phyloP scores from a whole-genome alignment of 2,329 filamentous ascomycete genomes.

The Nigrospora oryzae region DNA sequence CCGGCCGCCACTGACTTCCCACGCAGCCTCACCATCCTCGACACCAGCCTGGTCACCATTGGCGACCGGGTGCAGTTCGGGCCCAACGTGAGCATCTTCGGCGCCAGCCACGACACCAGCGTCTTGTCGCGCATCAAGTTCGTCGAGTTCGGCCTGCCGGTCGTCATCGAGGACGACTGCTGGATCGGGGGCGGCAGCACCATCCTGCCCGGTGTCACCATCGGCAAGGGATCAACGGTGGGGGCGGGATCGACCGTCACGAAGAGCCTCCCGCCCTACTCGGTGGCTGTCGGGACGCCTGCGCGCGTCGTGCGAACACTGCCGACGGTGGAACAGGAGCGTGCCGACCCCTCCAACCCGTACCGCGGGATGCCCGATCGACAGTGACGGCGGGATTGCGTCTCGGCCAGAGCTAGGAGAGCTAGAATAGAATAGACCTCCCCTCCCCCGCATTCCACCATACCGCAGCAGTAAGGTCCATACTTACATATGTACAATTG shows the following conservation, averaged over 20 bases:
- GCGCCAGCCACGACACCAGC: conserved; percentile 64
- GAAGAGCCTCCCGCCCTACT: conserved; percentile 37
- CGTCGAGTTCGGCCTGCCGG: conserved; percentile 36
- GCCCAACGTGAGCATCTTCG: conserved; percentile 62
- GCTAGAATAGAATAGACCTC: too few relatives aligned
- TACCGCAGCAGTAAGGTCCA: too few relatives aligned
- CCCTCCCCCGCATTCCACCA: too few relatives aligned
- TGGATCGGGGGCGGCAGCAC: conserved; percentile 43
- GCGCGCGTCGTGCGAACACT: conserved; percentile 29
- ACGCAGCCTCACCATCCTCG: conserved; percentile 52
- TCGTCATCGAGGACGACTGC: conserved; percentile 43
- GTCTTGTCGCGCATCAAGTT: conserved; percentile 36
- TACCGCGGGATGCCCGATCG: neutral
- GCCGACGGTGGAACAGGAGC: conserved; percentile 1
- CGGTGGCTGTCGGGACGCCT: conserved; percentile 38
- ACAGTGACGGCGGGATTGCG: neutral
- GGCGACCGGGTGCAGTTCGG: conserved; percentile 65
- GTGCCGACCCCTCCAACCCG: neutral
- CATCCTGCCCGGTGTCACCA: conserved; percentile 43
- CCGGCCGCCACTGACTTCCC: conserved; percentile 4
- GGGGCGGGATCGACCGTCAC: conserved; percentile 43
- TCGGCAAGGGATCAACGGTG: conserved; percentile 42
- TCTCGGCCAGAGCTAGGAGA: neutral
- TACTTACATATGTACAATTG: too few relatives aligned
- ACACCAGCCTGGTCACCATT: conserved; percentile 63